Base-by-base conservation (phyloP, 2,329 filamentous ascomycete genomes). In the Thyridium curvatum region DNA sequence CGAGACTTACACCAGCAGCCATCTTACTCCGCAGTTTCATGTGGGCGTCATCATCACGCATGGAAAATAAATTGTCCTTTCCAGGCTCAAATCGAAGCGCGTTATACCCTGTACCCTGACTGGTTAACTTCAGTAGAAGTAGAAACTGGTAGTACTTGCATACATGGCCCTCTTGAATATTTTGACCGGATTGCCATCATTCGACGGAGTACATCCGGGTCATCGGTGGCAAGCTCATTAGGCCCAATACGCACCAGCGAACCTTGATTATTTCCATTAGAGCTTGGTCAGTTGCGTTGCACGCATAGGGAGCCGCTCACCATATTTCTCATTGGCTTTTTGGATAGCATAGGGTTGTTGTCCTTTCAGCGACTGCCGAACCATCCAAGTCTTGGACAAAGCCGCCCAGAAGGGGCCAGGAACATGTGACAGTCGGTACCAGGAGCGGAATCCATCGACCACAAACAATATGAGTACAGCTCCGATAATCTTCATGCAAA, bases 21-120 rank as follows among this genome's bases (percentile, higher is more conserved):
- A 77, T 66, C 48, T 74, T 71, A 36, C 61, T 60, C n/a, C 64
- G 59, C 37, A 68, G 49, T 37, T 53, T 47, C 12, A 51, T 60
- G 45, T 77, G 73, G 26, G 57, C 55, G 30, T 60, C 61, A 34
- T 60, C 56, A 38, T 59, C 53, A 29, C 52, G 47, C 46, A 52
- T 51, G 9, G 52, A 56, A 34, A 59, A 52, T n/a, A 60, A 39
- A 41, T 56, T 59, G 40, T 60, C 58, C 34, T 52, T 50, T 30
- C 48, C 48, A 12, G 56, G 53, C 30, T 58, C 51, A 33, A 58
- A 53, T 4, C 53, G 48, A 30, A 54, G 43, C 9, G 62, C 65
- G 45, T 71, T 59, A 65, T 36, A 43, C 42, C 12, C 45, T 28
- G 10, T 42, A 18, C 4, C 9, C 30, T 14, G 29, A 30, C 33